Percentiles rank a stretch among this genome's conserved stretches.
Evolutionary conservation across 1,284 basidiomycete species (phyloP).

Genomic region (Ustilago shanxiensis): DNA sequence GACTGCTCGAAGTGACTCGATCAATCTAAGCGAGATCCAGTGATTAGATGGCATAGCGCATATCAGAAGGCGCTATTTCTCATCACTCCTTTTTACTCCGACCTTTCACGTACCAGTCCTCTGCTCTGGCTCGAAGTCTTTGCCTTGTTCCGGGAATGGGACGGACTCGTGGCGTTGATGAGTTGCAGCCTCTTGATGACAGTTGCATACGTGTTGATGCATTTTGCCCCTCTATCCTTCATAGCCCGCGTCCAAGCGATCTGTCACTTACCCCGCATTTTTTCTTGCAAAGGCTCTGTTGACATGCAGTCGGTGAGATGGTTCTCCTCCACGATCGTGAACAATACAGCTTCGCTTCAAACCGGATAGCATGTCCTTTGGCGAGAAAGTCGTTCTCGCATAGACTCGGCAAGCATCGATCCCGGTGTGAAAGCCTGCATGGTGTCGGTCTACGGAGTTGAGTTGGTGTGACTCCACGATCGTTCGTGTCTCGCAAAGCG

Average conservation of each 20-base stretch:
- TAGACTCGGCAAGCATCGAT: no score
- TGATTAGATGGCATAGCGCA: constrained; percentile 12
- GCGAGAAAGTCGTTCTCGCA: no score
- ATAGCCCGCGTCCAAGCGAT: background rate
- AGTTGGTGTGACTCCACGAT: no score
- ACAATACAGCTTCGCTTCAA: background rate
- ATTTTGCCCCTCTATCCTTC: background rate
- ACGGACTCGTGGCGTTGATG: no score
- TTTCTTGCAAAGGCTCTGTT: constrained; percentile 5
- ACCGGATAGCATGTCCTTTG: background rate
- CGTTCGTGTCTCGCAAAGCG: no score
- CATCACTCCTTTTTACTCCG: background rate
- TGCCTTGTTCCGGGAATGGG: no score
- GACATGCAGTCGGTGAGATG: no score
- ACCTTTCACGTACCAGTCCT: constrained; percentile 14
- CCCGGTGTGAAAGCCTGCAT: no score
- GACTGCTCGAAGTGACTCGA: constrained; percentile 12
- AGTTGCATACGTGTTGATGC: background rate
- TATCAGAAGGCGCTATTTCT: background rate
- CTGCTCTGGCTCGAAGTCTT: background rate
- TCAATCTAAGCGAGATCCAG: constrained; percentile 18
- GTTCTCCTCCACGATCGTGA: no score
- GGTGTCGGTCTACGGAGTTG: no score
- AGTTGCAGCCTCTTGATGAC: no score
- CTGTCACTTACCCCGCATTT: constrained; percentile 37